These are phyloP conservation scores for Fomitopsis schrenkii DNA, from an alignment of 1,284 basidiomycete genomes.

Conservation along the genomic window DNA sequence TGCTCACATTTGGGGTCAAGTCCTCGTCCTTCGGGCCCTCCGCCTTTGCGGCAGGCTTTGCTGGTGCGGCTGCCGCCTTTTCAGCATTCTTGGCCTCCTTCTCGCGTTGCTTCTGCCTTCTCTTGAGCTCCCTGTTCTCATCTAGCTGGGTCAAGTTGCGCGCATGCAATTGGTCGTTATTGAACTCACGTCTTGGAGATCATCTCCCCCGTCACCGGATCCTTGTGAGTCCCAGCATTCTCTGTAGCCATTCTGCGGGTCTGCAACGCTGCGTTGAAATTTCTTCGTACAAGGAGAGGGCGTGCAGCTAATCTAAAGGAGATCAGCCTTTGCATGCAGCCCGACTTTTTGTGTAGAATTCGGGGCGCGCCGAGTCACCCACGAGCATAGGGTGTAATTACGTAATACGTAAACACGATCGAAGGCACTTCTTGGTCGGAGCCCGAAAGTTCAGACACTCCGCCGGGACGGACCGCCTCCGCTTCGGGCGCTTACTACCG, in stretches of 20 bases:
- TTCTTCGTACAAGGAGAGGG: constrained; percentile 9
- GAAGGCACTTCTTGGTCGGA: neutral
- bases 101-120: constrained; percentile 81
- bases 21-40: constrained; percentile 61
- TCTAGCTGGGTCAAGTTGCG: constrained; percentile 24
- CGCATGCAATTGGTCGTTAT: constrained; percentile 7
- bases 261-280: constrained; percentile 1
- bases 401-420: neutral
- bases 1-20: constrained; percentile 75
- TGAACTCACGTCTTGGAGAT: constrained; percentile 85
- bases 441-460: neutral
- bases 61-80: constrained; percentile 56
- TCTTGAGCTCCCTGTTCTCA: constrained; percentile 80
- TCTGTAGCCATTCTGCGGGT: constrained; percentile 50
- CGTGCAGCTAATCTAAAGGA: constrained; percentile 17
- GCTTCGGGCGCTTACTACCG: neutral
- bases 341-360: constrained; percentile 11
- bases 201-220: constrained; percentile 90
- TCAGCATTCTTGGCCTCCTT: constrained; percentile 84
- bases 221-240: constrained; percentile 59
- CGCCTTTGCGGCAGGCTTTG: constrained; percentile 34
- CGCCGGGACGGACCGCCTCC: neutral
- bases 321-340: constrained; percentile 28
- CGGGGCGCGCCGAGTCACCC: constrained; percentile 5
- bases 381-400: neutral